Base-by-base conservation (phyloP, 768 basidiomycete genomes). In the Mycena epipterygia region DNA sequence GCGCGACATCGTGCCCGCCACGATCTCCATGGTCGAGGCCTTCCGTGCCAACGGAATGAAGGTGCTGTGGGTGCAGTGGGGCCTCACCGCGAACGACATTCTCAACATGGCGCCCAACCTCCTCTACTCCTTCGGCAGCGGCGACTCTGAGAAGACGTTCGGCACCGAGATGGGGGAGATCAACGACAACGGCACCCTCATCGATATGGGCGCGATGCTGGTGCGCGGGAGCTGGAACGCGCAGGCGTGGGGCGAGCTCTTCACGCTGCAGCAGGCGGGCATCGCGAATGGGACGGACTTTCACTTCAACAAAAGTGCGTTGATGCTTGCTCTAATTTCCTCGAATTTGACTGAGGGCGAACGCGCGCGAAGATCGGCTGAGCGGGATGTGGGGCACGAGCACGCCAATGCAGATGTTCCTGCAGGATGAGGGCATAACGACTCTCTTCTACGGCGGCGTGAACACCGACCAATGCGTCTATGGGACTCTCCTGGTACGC, bases 371-470 rank as follows among this genome's bases (percentile, higher is more conserved):
- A 80, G 80, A 81, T 51, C 78, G 80, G 23, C 60, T 80, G 29
- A 79, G 78, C 12, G 79, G 80, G 29, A 79, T 81, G 79, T 81
- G 80, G 80, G 80, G 80, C 11, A 32, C 79, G 11, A 77, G 76
- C 49, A 81, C 80, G 13, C 80, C 80, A 0, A 78, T 81, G 79
- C 79, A 80, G 56, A 79, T 76, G 2, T 81, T 77, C 74, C 73
- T 80, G 11, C 74, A 81, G 59, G 80, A 80, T 52, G 79, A 79
- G 59, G 73, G 76, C 48, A 79, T 81, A 71, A 79, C 80, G 0
- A 81, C 80, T 0, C 68, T 81, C 14, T 81, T 81, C 37, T 80
- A 79, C 57, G 80, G 78, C 14, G 80, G 80, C 21, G 80, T 81
- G 9, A 81, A 81, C 56, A 1, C 35, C 64, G 80, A 81, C 48